phyloP scores from a whole-genome alignment of 805 yeast genomes.

The Barnettozyma pratensis region DNA sequence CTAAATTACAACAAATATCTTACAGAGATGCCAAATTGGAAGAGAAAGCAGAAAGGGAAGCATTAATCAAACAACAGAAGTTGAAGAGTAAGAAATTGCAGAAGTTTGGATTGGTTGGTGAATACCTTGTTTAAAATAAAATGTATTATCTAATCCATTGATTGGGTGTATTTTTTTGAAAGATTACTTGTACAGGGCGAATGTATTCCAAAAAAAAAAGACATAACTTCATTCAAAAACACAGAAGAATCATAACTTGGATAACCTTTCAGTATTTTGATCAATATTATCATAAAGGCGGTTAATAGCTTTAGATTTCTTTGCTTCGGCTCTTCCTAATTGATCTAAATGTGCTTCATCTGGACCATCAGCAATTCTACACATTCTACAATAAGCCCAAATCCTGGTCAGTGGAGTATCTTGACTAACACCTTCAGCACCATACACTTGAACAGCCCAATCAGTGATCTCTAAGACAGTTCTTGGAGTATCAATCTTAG shows the following conservation, averaged over 20 bases:
- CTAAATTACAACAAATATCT: constrained; percentile 49
- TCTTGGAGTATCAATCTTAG: constrained; percentile 58
- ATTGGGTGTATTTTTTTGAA: too few relatives aligned
- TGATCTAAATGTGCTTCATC: constrained; percentile 61
- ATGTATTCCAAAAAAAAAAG: not conserved
- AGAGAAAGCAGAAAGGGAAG: constrained; percentile 26
- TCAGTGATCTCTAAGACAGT: constrained; percentile 47
- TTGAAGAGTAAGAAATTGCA: constrained; percentile 43
- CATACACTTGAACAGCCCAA: constrained; percentile 60
- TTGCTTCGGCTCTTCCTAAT: constrained; percentile 44
- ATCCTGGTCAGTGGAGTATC: constrained; percentile 53
- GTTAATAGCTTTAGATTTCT: constrained; percentile 33
- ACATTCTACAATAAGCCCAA: constrained; percentile 48
- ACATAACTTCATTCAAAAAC: not conserved
- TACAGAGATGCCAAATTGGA: constrained; percentile 56
- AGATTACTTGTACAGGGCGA: not conserved
- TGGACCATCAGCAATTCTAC: constrained; percentile 66
- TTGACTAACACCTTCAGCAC: constrained; percentile 61
- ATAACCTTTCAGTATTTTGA: constrained; percentile 15
- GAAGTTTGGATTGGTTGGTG: constrained; percentile 51
- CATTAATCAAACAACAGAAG: constrained; percentile 37
- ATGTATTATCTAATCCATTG: too few relatives aligned
- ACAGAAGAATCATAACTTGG: constrained; percentile 10
- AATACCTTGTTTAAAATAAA: constrained; percentile 36
- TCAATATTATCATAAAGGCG: constrained; percentile 24